Conservation (phyloP, 768 basidiomycete species). For the Favolaschia claudopus region DNA sequence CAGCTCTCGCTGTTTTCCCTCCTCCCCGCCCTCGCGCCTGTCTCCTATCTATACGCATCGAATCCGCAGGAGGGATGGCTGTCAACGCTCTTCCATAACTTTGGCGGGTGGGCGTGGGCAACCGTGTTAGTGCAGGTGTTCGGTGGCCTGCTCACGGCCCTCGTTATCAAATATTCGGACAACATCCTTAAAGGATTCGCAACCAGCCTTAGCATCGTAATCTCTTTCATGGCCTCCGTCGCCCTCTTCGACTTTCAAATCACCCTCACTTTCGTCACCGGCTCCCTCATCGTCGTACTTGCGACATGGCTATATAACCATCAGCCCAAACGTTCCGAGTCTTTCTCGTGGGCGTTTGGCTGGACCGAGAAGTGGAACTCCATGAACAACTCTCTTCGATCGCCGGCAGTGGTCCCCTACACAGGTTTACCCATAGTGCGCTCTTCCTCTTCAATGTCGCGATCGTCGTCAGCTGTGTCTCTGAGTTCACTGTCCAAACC, state of each 20-base stretch:
- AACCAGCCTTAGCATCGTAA: constrained; percentile 91
- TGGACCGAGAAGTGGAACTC: constrained; percentile 32
- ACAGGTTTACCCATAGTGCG: background rate
- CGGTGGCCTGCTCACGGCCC: constrained; percentile 90
- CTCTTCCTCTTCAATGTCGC: constrained; percentile 24
- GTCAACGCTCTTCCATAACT: constrained; percentile 77
- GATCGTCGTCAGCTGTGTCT: constrained; percentile 29
- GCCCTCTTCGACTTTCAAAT: constrained; percentile 90
- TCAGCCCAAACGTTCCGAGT: constrained; percentile 46
- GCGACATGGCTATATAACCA: constrained; percentile 95
- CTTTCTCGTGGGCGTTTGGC: constrained; percentile 24
- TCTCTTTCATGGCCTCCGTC: constrained; percentile 93
- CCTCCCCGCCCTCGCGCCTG: constrained; percentile 84
- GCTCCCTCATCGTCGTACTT: constrained; percentile 81
- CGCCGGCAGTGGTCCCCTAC: constrained; percentile 18
- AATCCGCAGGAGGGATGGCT: constrained; percentile 47
- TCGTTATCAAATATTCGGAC: constrained; percentile 95
- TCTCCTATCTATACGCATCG: constrained; percentile 61
- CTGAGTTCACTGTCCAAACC: constrained; percentile 21
- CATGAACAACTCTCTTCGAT: constrained; percentile 14
- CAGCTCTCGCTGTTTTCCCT: constrained; percentile 95
- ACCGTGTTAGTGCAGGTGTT: constrained; percentile 89
- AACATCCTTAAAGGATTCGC: constrained; percentile 96
- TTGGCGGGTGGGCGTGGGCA: constrained; percentile 91
- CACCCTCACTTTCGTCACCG: constrained; percentile 85